Conservation (phyloP, 345 rosid species). For the Erucastrum elatum region DNA sequence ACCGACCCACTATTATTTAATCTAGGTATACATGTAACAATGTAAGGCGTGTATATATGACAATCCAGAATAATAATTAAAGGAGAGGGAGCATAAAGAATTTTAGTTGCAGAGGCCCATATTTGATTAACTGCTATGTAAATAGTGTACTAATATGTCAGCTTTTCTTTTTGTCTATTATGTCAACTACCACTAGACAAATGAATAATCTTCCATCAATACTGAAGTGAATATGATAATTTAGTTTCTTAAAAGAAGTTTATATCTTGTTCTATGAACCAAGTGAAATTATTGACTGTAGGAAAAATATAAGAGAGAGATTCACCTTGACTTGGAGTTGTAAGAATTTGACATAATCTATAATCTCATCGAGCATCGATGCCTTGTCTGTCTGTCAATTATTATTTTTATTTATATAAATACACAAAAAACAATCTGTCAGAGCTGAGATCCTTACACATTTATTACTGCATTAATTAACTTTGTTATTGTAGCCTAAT, state of each 20-base stretch:
- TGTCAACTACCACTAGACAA: conserved; percentile 37
- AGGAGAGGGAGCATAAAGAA: conserved; percentile 33
- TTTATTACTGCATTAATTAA: conserved; percentile 23
- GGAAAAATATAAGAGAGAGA: background rate
- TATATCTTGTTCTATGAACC: background rate
- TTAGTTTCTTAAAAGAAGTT: background rate
- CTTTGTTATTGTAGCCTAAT: conserved; percentile 13
- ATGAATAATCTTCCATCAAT: conserved; percentile 31
- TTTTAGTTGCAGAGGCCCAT: conserved; percentile 39
- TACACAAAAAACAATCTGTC: conserved; percentile 12
- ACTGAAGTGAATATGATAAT: background rate
- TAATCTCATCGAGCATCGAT: conserved; percentile 99
- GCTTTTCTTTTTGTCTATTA: conserved; percentile 30
- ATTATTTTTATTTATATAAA: conserved; percentile 17
- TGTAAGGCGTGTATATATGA: background rate
- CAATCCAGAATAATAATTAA: background rate
- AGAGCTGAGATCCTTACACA: conserved; percentile 34
- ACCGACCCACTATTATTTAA: background rate
- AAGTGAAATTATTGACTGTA: background rate
- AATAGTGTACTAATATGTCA: conserved; percentile 19
- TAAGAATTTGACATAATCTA: conserved; percentile 96
- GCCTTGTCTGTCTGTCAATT: conserved; percentile 97
- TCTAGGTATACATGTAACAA: background rate
- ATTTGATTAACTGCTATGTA: conserved; percentile 25
- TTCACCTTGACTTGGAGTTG: conserved; percentile 99